A percentile compares a stretch with the other conserved stretches of the same genome.
These are phyloP conservation scores for Cutaneotrichosporon cutaneum DNA, from an alignment of 1,284 basidiomycete genomes.

Conservation along the genomic window DNA sequence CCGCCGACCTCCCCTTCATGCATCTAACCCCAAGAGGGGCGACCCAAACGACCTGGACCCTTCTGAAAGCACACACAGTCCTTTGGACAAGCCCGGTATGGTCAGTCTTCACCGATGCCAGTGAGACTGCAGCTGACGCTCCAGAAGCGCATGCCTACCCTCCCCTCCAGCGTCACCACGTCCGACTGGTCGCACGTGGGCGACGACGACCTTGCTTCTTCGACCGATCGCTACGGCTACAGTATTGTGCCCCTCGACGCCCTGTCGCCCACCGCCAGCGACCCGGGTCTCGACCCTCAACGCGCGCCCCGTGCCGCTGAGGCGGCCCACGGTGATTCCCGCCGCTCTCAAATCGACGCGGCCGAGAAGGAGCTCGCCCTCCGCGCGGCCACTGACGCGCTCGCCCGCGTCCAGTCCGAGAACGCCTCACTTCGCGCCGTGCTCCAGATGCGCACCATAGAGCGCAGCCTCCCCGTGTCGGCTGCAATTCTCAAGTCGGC, in stretches of 20 bases:
- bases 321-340: neutral
- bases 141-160: neutral
- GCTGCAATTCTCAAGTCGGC: conserved; percentile 1
- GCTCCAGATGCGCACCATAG: neutral
- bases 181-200: neutral
- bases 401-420: neutral
- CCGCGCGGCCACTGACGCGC: neutral
- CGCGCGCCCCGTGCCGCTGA: neutral
- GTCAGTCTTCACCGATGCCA: too few species aligned
- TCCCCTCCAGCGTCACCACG: neutral
- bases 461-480: neutral
- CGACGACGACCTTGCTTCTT: neutral
- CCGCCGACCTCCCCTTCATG: too few species aligned
- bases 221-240: neutral
- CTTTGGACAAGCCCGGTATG: too few species aligned
- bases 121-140: neutral
- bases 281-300: neutral
- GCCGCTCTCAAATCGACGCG: neutral
- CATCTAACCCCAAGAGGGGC: too few species aligned
- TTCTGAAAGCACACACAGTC: too few species aligned
- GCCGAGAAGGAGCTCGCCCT: conserved; percentile 1
- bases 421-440: neutral
- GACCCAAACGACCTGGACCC: too few species aligned
- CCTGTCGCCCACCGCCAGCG: neutral
- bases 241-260: neutral